These are phyloP conservation scores for Phytopythium ostracodes DNA, from an alignment of 352 stramenopile genomes.

Conservation along the genomic window DNA sequence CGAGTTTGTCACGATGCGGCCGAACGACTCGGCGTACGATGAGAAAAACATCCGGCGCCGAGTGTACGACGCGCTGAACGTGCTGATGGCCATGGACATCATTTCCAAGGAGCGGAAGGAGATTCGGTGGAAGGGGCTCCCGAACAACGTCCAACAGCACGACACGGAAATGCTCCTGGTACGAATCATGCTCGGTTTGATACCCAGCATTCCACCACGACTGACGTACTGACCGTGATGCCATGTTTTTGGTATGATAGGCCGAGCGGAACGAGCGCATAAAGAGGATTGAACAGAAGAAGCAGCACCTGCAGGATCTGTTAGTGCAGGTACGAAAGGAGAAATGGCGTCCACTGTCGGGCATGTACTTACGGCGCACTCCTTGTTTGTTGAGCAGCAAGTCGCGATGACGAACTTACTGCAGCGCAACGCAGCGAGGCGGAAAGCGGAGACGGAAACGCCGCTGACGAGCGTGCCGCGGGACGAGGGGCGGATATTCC, in stretches of 20 bases:
- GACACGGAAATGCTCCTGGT: slow-evolving; percentile 87
- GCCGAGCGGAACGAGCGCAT: slow-evolving; percentile 68
- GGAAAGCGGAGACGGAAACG: slow-evolving; percentile 41
- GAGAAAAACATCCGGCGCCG: slow-evolving; percentile 96
- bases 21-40: slow-evolving; percentile 85
- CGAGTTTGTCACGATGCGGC: slow-evolving; percentile 85
- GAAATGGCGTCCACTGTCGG: no score
- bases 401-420: slow-evolving; percentile 94
- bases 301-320: slow-evolving; percentile 90
- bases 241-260: slow-evolving; percentile 17
- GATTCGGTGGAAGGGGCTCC: slow-evolving; percentile 84
- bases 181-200: slow-evolving; percentile 2
- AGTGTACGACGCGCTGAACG: slow-evolving; percentile 97
- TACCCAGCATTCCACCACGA: neutral
- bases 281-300: slow-evolving; percentile 85
- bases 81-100: slow-evolving; percentile 98
- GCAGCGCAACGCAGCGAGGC: slow-evolving; percentile 78
- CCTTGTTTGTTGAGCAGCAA: slow-evolving; percentile 41
- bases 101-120: slow-evolving; percentile 96
- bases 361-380: neutral
- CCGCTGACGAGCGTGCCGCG: slow-evolving; percentile 20
- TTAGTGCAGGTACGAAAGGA: slow-evolving; percentile 68
- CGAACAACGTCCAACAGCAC: slow-evolving; percentile 78
- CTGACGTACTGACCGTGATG: neutral
- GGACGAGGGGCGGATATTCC: slow-evolving; percentile 86